Base-by-base conservation (phyloP, 768 basidiomycete genomes). In the Scleroderma bovista region DNA sequence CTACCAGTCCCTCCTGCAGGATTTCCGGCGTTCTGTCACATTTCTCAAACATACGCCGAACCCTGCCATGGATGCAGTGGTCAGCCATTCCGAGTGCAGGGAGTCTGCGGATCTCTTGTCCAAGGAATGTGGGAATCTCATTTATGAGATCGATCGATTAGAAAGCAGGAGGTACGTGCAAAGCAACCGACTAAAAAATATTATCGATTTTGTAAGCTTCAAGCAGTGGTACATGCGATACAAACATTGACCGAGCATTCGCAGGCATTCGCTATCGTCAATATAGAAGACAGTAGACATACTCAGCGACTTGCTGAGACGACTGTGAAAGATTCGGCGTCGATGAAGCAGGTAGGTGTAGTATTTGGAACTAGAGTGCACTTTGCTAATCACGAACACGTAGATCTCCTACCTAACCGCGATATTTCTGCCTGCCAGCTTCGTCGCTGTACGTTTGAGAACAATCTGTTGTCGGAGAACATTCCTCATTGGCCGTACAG, bases 391-490 rank as follows among this genome's bases (percentile, higher is more conserved):
- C 1, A 63, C 11, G n/a, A 19, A 10, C 2, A 15, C 29, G 50
- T 74, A 80, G 59, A 72, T 83, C 24, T 67, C 75, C 0, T 80
- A 79, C 48, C 60, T 84, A 7, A 75, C 80, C 0, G 77, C 79
- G 77, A 50, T 78, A 24, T 84, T 80, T 60, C 68, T 83, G 17
- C 80, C 81, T 1, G 74, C 76, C 9, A 68, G 72, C 11, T 79
- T 77, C 31, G 13, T 67, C 1, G 47, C 66, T n/a, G 65, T 66
- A 54, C 7, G 66, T 54, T 5, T 3, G 37, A 22, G 5, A 15
- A 33, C 34, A 29, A 16, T 12, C 2, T 33, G 41, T 36, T 16
- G 39, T 4, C n/a, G n/a, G n/a, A 34, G 2, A 10, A 16, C 33
- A 11, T 31, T 42, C 11, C 54, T 61, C 8, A 66, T 36, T 39